phyloP scores from a whole-genome alignment of 2,329 filamentous ascomycete species.

The Calonectria leucothoes region DNA sequence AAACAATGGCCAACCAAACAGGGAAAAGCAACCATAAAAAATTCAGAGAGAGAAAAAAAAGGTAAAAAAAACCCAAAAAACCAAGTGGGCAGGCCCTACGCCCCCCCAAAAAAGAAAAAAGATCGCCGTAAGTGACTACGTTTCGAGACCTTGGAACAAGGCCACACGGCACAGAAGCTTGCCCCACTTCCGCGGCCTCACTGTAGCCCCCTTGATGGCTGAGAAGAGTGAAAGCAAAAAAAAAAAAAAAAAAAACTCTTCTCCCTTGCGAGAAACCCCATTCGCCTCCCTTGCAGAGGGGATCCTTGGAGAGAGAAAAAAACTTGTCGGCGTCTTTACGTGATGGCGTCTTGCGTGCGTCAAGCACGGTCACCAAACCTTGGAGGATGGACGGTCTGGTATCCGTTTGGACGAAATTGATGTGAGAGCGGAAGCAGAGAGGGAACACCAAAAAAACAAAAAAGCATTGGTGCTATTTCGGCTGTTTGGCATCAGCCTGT shows the following conservation, averaged over 20 bases:
- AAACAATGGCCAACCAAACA: not conserved
- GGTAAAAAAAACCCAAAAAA: not conserved
- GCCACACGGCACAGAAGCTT: not conserved
- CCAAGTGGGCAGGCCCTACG: not conserved
- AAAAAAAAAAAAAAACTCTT: not conserved
- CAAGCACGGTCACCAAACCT: not conserved
- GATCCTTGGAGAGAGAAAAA: not conserved
- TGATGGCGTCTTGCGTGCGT: conserved; percentile 2
- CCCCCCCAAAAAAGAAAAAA: not conserved
- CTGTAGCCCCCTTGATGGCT: not conserved
- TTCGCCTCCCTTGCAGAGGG: not conserved
- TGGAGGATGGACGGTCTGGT: not conserved
- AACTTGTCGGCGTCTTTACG: not conserved
- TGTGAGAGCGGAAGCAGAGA: not conserved
- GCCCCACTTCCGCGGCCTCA: not conserved
- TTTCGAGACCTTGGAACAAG: not conserved
- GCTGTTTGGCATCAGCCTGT: not conserved
- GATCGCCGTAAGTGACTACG: not conserved
- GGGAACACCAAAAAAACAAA: not conserved
- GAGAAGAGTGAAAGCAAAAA: not conserved
- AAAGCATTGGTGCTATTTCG: not conserved
- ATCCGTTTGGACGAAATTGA: not conserved
- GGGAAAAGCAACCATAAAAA: not conserved
- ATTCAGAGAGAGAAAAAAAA: not conserved
- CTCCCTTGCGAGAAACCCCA: not conserved